These are phyloP conservation scores for Cinchona pubescens DNA, from an alignment of 257 asterid genomes.

Conservation along the genomic window DNA sequence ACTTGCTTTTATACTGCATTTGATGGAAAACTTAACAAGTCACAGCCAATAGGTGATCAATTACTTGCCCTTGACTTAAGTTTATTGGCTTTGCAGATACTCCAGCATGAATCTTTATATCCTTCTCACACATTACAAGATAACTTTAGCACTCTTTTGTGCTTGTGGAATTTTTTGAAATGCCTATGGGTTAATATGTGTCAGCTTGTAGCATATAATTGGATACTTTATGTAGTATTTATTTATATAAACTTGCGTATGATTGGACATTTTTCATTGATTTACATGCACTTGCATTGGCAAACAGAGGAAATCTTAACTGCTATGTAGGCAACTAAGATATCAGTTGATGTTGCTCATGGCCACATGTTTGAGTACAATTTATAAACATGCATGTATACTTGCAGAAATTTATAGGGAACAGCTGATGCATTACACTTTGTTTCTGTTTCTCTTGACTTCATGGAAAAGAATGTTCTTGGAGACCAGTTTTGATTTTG, in stretches of 20 bases:
- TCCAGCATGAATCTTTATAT: constrained; percentile 29
- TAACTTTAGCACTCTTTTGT: constrained; percentile 21
- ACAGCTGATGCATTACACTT: not conserved
- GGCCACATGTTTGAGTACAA: not conserved
- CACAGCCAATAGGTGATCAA: constrained; percentile 32
- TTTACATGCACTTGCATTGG: not conserved
- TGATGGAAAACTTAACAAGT: constrained; percentile 39
- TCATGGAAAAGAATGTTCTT: not conserved
- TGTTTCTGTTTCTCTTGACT: not conserved
- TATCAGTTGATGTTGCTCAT: not conserved
- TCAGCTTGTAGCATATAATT: not conserved
- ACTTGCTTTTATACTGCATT: constrained; percentile 46
- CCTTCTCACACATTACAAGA: constrained; percentile 17
- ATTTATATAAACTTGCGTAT: not conserved
- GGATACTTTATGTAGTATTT: constrained; percentile 1
- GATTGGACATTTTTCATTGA: not conserved
- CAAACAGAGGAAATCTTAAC: not conserved
- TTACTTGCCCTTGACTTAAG: constrained; percentile 35
- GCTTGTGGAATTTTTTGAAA: constrained; percentile 15
- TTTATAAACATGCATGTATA: not conserved
- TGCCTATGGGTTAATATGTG: constrained; percentile 8
- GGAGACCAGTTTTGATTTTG: not conserved
- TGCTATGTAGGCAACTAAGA: not conserved
- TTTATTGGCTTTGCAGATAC: constrained; percentile 35
- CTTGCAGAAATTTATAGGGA: not conserved